Conservation (phyloP, 176 grass and related monocot species). For the Juncus inflexus region DNA sequence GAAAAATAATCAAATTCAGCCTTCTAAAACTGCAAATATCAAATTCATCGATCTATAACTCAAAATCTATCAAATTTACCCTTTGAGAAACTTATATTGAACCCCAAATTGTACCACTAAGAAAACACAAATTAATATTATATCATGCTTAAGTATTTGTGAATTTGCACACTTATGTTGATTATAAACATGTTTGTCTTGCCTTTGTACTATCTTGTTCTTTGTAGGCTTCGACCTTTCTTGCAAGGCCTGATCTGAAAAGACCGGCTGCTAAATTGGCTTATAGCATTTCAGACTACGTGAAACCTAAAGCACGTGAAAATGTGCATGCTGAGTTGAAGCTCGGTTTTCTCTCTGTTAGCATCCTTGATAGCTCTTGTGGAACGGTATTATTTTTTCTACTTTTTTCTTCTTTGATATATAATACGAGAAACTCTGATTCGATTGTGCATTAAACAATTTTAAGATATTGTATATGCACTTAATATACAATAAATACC, state of each 20-base stretch:
- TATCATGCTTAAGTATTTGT: no score
- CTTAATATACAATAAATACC: no score
- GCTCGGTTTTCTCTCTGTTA: conserved; percentile 71
- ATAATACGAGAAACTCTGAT: no score
- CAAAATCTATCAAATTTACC: no score
- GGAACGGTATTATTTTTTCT: conserved; percentile 55
- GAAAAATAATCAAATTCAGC: conserved; percentile 1
- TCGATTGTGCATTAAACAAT: conserved; percentile 6
- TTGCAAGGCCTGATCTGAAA: conserved; percentile 81
- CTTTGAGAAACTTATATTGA: no score
- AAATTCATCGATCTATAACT: no score
- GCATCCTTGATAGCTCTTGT: conserved; percentile 78
- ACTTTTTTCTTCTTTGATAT: conserved; percentile 13
- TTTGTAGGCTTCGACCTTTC: conserved; percentile 81
- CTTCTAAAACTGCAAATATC: neutral
- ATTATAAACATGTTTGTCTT: neutral
- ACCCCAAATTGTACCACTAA: no score
- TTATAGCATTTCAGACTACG: conserved; percentile 73
- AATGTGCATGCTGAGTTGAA: conserved; percentile 85
- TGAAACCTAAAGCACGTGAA: conserved; percentile 79
- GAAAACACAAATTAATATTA: no score
- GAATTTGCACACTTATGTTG: no score
- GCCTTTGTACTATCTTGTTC: conserved; percentile 11
- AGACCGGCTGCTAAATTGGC: conserved; percentile 77
- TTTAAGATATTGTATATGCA: neutral